Base-by-base conservation (phyloP, 805 yeast species). In the Candida saitoana region DNA sequence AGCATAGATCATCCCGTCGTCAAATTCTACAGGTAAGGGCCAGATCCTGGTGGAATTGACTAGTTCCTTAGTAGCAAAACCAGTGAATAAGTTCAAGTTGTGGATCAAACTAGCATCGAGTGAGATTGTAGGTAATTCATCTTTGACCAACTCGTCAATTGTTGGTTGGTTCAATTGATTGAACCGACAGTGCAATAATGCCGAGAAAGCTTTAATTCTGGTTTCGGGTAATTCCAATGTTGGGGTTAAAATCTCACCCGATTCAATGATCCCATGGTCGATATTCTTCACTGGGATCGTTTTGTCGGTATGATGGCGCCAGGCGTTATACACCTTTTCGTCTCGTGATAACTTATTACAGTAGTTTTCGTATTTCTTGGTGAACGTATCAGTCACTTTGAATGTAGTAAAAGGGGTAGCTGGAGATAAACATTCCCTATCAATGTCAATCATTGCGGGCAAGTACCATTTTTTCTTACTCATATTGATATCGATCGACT, bases 111-210 rank as follows among this genome's bases (percentile, higher is more conserved):
- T 24, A 11, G 25, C n/a, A 20, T 17, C n/a, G 27, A 34, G 20
- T 14, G 18, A n/a, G 4, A 17, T 4, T 18, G 15, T 34, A 4
- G n/a, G 17, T 6, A 7, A 18, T 12, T 34, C 37, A 6, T 34
- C 27, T 12, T 14, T 18, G 17, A 34, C 9, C 37, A 34, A 34
- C 27, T 34, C 25, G 7, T 34, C 24, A 19, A 34, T 34, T 5
- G 37, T 18, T 7, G 37, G 37, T 14, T 34, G 25, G 20, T 34
- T 24, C n/a, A 34, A 11, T 14, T 34, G 37, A 14, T 34, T 17
- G 17, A 34, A 34, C 7, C 37, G 12, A 34, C 37, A 34, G 27
- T 34, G 37, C 27, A 34, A 34, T 20, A 34, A 34, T 34, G 37
- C 37, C n/a, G 37, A 34, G 20, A 34, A 34, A 8, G 37, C 37